Evolutionary conservation across 495 filamentous ascomycete species (phyloP), one percentile per base, ranked within the genome.

Genomic region (Hypoxylon trugodes): DNA sequence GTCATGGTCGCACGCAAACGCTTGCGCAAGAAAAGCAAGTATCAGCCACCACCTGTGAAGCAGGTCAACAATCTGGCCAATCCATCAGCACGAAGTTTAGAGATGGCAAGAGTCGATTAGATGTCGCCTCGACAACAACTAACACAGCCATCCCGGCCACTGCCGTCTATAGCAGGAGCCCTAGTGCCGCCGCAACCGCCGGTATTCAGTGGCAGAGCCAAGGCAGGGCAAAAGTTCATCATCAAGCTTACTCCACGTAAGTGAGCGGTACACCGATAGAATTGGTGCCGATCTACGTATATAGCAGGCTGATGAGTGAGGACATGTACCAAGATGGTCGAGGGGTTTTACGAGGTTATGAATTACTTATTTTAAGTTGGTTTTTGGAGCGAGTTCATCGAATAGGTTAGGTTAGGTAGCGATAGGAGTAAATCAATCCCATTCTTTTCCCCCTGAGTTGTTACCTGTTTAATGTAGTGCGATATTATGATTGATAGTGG

Each of bases 1-100:
- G 92, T 96, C 22, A 96, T 96, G 92, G 90, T 96, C 15, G 92
- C 91, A 2, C 83, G 91, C 21, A 93, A 91, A 79, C 88, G 89
- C 56, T 78, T 93, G 47, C 84, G 88, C 46, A 90, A 91, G 68
- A 86, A 91, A 68, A 84, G 82, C 59, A 91, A 92, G 69, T 87
- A 86, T 64, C 84, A 85, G 66, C 78, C 82, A 3, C 82, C 83
- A 18, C 70, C 80, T 9, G 72, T 86, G 59, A 84, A 84, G 59
- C 82, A 90, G 25, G 83, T 89, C 50, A 93, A 93, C 73, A 92
- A 92, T 61, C 80, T 93, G 18, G 78, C 81, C 38, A 82, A 82
- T 66, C 82, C 83, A 1, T 74, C 82, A n/a, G 83, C 86, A 8
- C 82, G 85, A 59, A 89, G 84, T 59, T 79, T 91, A 13, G 82